Percentiles rank a stretch among this genome's conserved stretches.
Evolutionary conservation across 2,329 filamentous ascomycete species (phyloP).

Genomic region (Botryosphaeria dothidea): DNA sequence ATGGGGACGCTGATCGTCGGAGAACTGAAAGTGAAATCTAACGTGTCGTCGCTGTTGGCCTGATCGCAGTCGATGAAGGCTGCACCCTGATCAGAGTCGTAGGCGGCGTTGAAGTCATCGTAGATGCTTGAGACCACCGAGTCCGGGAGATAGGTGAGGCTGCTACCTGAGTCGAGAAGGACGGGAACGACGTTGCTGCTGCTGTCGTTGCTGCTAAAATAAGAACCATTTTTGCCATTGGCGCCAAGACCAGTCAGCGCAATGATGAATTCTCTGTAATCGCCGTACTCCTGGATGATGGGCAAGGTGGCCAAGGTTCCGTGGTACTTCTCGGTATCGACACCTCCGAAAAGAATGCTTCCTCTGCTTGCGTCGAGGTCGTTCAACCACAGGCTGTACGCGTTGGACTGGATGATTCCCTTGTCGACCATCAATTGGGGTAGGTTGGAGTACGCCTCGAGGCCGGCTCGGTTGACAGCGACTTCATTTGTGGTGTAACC

Average conservation of each 20-base stretch:
- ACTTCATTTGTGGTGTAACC: conserved; percentile 82
- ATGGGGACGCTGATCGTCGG: conserved; percentile 57
- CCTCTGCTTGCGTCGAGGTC: conserved; percentile 64
- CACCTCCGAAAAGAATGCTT: conserved; percentile 76
- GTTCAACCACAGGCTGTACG: conserved; percentile 69
- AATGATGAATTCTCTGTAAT: conserved; percentile 57
- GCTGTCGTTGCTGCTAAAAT: conserved; percentile 42
- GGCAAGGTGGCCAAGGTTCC: conserved; percentile 64
- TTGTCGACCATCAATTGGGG: conserved; percentile 65
- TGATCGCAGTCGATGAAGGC: conserved; percentile 57
- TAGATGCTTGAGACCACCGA: conserved; percentile 54
- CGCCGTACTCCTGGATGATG: conserved; percentile 51
- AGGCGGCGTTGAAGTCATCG: conserved; percentile 41
- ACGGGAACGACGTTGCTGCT: conserved; percentile 51
- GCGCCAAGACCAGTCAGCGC: conserved; percentile 49
- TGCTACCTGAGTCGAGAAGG: conserved; percentile 75
- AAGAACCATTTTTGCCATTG: conserved; percentile 34
- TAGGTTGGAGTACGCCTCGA: conserved; percentile 58
- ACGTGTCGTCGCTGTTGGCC: conserved; percentile 48
- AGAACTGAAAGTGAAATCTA: conserved; percentile 60
- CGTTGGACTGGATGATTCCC: conserved; percentile 61
- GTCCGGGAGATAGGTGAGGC: conserved; percentile 68
- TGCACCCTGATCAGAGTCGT: conserved; percentile 41
- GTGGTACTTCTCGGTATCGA: conserved; percentile 72
- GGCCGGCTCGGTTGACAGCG: conserved; percentile 60